A percentile compares a stretch with the other conserved stretches of the same genome.
These are phyloP conservation scores for Eragrostis curvula DNA, from an alignment of 176 grass and related monocot genomes.

Conservation along the genomic window DNA sequence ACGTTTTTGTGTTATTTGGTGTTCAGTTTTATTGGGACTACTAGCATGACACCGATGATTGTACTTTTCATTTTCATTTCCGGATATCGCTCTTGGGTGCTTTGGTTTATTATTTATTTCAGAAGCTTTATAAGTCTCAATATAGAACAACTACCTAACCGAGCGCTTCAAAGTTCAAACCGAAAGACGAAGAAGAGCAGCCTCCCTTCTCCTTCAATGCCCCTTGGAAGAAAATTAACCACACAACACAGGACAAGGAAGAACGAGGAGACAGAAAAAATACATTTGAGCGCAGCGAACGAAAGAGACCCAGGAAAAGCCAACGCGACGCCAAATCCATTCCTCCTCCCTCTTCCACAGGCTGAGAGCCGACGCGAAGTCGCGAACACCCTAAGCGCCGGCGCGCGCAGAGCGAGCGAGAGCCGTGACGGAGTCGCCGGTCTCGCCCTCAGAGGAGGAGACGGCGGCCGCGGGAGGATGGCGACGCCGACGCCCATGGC, in stretches of 20 bases:
- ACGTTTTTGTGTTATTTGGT: background rate
- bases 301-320: conserved; percentile 49
- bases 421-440: conserved; percentile 56
- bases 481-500: conserved; percentile 66
- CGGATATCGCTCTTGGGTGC: background rate
- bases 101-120: background rate
- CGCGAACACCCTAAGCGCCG: conserved; percentile 56
- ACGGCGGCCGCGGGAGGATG: conserved; percentile 35
- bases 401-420: conserved; percentile 28
- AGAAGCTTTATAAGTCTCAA: background rate
- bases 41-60: background rate
- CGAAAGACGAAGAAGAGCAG: background rate
- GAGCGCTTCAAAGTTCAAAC: conserved; percentile 11
- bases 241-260: conserved; percentile 1
- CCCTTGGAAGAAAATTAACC: conserved; percentile 44
- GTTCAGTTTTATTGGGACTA: background rate
- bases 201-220: background rate
- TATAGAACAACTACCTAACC: background rate
- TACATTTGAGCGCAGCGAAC: conserved; percentile 29
- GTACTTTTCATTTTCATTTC: background rate
- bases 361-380: conserved; percentile 45
- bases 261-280: background rate
- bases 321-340: conserved; percentile 65
- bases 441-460: conserved; percentile 18
- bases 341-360: conserved; percentile 44